Conservation (phyloP, 805 yeast genomes). For the Pichia kluyveri region DNA sequence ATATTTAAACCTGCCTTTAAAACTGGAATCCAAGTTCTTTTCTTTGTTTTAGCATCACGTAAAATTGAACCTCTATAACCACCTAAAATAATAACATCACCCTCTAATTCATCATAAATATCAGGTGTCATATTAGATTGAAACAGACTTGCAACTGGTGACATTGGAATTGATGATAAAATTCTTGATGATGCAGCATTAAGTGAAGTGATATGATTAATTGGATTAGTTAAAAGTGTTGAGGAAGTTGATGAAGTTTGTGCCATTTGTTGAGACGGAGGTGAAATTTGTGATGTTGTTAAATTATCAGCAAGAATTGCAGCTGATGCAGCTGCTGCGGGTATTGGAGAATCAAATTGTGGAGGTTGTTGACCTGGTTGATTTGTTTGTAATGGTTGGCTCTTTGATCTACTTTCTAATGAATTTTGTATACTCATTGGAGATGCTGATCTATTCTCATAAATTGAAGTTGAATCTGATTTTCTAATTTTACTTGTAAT, state of each 20-base stretch:
- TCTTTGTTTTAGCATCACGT: constrained; percentile 52
- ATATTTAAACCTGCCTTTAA: constrained; percentile 75
- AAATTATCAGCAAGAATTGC: no score
- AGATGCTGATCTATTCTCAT: neutral
- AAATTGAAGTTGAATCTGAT: neutral
- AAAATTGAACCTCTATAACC: constrained; percentile 83
- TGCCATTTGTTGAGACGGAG: no score
- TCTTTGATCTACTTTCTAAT: no score
- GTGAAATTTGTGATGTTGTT: no score
- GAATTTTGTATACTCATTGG: neutral
- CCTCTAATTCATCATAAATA: constrained; percentile 54
- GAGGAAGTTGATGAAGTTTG: no score
- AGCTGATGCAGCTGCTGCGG: no score
- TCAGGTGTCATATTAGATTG: constrained; percentile 5
- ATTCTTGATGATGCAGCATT: neutral
- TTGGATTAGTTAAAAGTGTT: no score
- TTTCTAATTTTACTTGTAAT: neutral
- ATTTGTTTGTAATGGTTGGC: no score
- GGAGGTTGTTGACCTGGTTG: no score
- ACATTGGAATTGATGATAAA: neutral
- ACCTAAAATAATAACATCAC: constrained; percentile 75
- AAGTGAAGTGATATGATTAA: no score
- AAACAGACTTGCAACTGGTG: constrained; percentile 1
- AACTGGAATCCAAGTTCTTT: constrained; percentile 77
- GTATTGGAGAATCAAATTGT: neutral